phyloP scores from a whole-genome alignment of 1,284 basidiomycete species.

The Puccinia triticina region DNA sequence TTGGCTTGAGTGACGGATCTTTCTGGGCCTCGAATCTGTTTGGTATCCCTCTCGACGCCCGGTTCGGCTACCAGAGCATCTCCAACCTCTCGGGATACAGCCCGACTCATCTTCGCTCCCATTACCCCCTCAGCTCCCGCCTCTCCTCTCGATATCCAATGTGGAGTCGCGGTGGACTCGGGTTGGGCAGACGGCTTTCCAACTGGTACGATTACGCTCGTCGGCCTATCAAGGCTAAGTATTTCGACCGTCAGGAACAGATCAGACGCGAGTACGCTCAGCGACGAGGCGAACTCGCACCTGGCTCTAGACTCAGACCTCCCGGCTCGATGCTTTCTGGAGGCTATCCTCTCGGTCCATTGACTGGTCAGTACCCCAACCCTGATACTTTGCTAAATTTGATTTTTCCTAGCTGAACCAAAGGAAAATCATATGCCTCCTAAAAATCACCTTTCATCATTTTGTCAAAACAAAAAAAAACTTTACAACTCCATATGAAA shows the following conservation, averaged over 20 bases:
- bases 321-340: slow-evolving; percentile 2
- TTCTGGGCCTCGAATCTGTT: slow-evolving; percentile 34
- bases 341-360: not conserved
- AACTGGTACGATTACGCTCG: slow-evolving; percentile 20
- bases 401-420: not conserved
- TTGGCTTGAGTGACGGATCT: slow-evolving; percentile 32
- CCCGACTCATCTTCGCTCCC: not conserved
- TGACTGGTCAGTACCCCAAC: not conserved
- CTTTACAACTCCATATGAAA: not conserved
- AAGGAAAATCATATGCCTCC: not conserved
- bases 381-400: not conserved
- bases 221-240: not conserved
- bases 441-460: too few species aligned
- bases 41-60: slow-evolving; percentile 21
- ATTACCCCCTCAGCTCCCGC: slow-evolving; percentile 24
- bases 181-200: slow-evolving; percentile 31
- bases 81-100: not conserved
- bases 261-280: slow-evolving; percentile 35
- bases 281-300: slow-evolving; percentile 24
- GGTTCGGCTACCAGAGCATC: slow-evolving; percentile 24
- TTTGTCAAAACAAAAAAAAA: too few species aligned
- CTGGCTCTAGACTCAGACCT: not conserved
- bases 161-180: slow-evolving; percentile 42
- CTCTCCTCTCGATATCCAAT: slow-evolving; percentile 19
- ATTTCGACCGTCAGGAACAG: not conserved